A percentile compares a stretch with the other conserved stretches of the same genome.
These are phyloP conservation scores for Colletotrichum zoysiae DNA, from an alignment of 2,329 filamentous ascomycete genomes.

Conservation along the genomic window DNA sequence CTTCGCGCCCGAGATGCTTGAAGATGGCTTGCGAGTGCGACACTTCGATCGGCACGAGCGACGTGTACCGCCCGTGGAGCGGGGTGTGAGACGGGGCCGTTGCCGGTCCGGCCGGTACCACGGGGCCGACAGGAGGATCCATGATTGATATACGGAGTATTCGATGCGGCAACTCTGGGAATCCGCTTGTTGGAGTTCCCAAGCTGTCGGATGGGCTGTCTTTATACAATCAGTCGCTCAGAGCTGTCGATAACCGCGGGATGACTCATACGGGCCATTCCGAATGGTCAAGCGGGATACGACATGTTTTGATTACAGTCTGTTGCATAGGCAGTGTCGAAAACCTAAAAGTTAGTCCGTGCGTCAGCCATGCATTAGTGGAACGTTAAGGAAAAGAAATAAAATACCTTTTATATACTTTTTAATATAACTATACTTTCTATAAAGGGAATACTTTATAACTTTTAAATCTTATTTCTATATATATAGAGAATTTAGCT, in stretches of 20 bases:
- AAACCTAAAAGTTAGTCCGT: too few relatives aligned
- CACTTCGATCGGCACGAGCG: constrained; percentile 47
- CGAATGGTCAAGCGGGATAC: neutral
- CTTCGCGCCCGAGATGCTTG: constrained; percentile 50
- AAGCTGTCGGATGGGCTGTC: too few relatives aligned
- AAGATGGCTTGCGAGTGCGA: constrained; percentile 49
- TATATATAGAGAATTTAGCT: too few relatives aligned
- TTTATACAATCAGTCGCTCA: neutral
- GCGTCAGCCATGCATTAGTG: too few relatives aligned
- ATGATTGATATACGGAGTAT: neutral
- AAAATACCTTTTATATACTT: too few relatives aligned
- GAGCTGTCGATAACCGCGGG: neutral
- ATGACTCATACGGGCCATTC: constrained; percentile 2
- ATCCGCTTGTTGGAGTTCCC: neutral
- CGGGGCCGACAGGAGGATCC: constrained; percentile 40
- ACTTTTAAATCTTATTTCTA: too few relatives aligned
- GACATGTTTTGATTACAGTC: neutral
- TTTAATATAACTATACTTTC: too few relatives aligned
- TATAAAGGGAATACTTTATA: too few relatives aligned
- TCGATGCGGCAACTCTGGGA: neutral
- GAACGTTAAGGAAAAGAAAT: too few relatives aligned
- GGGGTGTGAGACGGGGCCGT: constrained; percentile 40
- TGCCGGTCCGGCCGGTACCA: constrained; percentile 41
- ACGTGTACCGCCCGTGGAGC: constrained; percentile 49
- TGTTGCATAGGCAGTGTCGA: too few relatives aligned